Base-by-base conservation (phyloP, 805 yeast species). In the Kodamaea jinghongensis region DNA sequence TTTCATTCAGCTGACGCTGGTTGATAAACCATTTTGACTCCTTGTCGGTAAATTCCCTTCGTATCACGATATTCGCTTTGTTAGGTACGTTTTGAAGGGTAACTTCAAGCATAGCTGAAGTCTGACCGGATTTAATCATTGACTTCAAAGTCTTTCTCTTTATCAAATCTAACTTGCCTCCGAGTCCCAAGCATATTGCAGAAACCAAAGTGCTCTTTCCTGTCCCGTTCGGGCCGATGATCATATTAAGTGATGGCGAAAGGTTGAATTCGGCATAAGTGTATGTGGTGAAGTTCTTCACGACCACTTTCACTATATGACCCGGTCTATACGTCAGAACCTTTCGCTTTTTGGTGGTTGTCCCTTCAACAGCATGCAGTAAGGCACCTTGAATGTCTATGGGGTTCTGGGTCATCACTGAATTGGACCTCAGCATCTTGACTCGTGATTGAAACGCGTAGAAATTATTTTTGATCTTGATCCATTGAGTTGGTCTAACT, bases 221-320 rank as follows among this genome's bases (percentile, higher is more conserved):
- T 0, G 96, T 78, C 26, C 99, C 99, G 58, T 93, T 93, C 9
- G 97, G 97, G 0, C 97, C 99, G 38, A 93, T 83, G 42, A 93
- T 85, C 82, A 93, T 79, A 56, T 93, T 93, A 55, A 93, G 70
- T 2, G 82, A 71, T 0, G 97, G 96, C 0, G 91, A 84, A 41
- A 91, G 73, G 28, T 72, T 70, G 60, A 87, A 88, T 58, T 83
- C 89, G 0, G 86, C 79, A 33, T 74, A 61, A 1, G 78, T 53
- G 56, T 83, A 85, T 0, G 90, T 83, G 55, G 86, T 80, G 65
- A 83, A 83, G 55, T 83, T 81, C 39, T 55, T 56, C 39, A 83
- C 68, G 37, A 63, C 70, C 20, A 83, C 78, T 11, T 76, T 61
- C 3, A 78, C 51, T 34, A 79, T 64, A 33, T 69, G 63, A 0